A percentile compares a stretch with the other conserved stretches of the same genome.
Conservation (phyloP, 73 alveolate genomes). For the Effrenium voratum region DNA sequence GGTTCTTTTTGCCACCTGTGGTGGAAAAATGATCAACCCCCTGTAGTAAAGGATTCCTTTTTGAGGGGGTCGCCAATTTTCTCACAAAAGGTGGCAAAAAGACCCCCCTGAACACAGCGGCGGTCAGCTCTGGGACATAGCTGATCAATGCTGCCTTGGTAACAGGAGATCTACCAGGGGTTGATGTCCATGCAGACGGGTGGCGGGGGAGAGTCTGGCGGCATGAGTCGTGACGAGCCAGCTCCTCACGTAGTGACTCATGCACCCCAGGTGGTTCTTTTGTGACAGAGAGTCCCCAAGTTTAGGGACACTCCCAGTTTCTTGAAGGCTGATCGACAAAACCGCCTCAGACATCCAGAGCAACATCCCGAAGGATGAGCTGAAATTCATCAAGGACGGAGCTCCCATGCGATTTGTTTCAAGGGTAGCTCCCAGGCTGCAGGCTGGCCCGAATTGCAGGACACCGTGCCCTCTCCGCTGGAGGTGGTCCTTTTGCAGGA, state of each 20-base stretch:
- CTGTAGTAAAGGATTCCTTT: too few species aligned
- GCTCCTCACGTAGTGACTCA: not conserved
- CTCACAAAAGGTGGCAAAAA: too few species aligned
- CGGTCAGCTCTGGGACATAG: too few species aligned
- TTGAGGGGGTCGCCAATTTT: too few species aligned
- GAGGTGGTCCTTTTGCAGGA: slow-evolving; percentile 98
- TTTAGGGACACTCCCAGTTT: not conserved
- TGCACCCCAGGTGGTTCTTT: not conserved
- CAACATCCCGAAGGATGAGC: slow-evolving; percentile 96
- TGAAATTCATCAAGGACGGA: slow-evolving; percentile 70
- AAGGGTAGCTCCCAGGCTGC: not conserved
- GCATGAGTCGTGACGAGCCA: slow-evolving; percentile 96
- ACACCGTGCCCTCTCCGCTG: slow-evolving; percentile 97
- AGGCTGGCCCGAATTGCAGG: slow-evolving; percentile 32
- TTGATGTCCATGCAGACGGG: slow-evolving; percentile 98
- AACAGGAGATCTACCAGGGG: slow-evolving; percentile 94
- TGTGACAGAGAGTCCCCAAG: not conserved
- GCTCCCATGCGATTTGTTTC: not conserved
- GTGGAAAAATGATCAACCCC: too few species aligned
- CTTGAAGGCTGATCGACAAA: slow-evolving; percentile 87
- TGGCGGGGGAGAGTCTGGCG: slow-evolving; percentile 97
- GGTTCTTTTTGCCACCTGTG: too few species aligned
- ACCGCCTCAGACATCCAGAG: slow-evolving; percentile 96
- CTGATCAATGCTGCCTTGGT: too few species aligned
- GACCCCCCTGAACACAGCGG: too few species aligned